Evolutionary conservation across 1,139 yeast genomes (phyloP).

Genomic region (Sugiyamaella neomexicana): DNA sequence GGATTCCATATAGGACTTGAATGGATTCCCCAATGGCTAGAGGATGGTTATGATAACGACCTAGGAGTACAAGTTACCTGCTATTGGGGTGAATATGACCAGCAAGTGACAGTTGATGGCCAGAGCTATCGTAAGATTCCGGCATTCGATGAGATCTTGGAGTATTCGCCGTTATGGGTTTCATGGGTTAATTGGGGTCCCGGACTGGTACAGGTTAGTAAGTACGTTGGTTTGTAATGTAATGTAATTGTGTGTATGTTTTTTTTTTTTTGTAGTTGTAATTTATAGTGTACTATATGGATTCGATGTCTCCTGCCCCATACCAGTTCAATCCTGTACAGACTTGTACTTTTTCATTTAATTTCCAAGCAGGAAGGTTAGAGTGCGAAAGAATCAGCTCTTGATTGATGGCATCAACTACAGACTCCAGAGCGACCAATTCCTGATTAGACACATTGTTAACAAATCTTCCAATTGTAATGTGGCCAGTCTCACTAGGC

Average conservation of each 20-base stretch:
- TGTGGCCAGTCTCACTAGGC: slow-evolving; percentile 31
- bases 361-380: slow-evolving; percentile 24
- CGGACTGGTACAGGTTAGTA: slow-evolving; percentile 61
- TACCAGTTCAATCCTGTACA: slow-evolving; percentile 35
- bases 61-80: slow-evolving; percentile 63
- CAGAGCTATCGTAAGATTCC: slow-evolving; percentile 52
- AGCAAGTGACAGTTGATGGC: slow-evolving; percentile 39
- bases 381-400: neutral
- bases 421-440: slow-evolving; percentile 22
- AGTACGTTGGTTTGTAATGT: slow-evolving; percentile 46
- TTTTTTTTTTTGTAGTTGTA: no score
- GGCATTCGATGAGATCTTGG: slow-evolving; percentile 65
- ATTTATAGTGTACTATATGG: neutral
- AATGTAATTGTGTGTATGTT: neutral
- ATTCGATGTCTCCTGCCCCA: slow-evolving; percentile 30
- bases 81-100: slow-evolving; percentile 71
- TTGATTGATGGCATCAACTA: slow-evolving; percentile 21
- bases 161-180: slow-evolving; percentile 63
- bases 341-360: slow-evolving; percentile 28
- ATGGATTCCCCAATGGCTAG: slow-evolving; percentile 72
- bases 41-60: slow-evolving; percentile 40
- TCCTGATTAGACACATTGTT: slow-evolving; percentile 6
- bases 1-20: slow-evolving; percentile 64
- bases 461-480: slow-evolving; percentile 33
- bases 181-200: slow-evolving; percentile 64